Conservation (phyloP, 495 filamentous ascomycete species). For the Penicillium tannophilum region DNA sequence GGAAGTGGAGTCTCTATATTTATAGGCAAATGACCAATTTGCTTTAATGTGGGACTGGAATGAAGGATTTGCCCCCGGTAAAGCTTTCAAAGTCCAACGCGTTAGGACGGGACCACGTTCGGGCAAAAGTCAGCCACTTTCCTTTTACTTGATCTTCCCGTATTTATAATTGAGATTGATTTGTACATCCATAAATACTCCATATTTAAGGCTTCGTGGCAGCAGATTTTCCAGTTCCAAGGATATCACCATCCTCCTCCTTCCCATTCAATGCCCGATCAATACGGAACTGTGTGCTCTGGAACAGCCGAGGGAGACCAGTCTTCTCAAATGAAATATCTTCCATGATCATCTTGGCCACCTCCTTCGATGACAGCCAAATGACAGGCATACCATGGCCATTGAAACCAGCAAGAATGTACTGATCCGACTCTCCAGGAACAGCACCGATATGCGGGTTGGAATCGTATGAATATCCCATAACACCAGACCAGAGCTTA, state of each 20-base stretch:
- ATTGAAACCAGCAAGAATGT: constrained; percentile 54
- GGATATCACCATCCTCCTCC: constrained; percentile 23
- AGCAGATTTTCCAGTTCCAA: constrained; percentile 18
- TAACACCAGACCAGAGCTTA: constrained; percentile 54
- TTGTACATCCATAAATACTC: background rate
- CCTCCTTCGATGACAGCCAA: constrained; percentile 41
- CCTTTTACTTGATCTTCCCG: background rate
- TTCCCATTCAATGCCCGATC: constrained; percentile 21
- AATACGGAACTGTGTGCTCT: constrained; percentile 27
- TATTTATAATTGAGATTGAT: background rate
- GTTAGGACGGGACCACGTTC: too few species aligned
- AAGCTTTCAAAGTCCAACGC: too few species aligned
- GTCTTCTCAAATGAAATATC: constrained; percentile 38
- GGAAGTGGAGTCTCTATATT: too few species aligned
- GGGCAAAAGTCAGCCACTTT: too few species aligned
- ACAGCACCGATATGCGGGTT: constrained; percentile 53
- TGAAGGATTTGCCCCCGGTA: too few species aligned
- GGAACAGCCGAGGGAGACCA: constrained; percentile 38
- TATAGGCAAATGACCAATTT: too few species aligned
- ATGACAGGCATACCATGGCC: constrained; percentile 58
- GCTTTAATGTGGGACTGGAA: too few species aligned
- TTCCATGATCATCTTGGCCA: constrained; percentile 48
- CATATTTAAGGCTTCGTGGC: constrained; percentile 17
- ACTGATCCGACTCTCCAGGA: constrained; percentile 44
- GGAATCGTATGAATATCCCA: constrained; percentile 47